Conservation (phyloP, 73 alveolate genomes). For the Tetrahymena thermophila region DNA sequence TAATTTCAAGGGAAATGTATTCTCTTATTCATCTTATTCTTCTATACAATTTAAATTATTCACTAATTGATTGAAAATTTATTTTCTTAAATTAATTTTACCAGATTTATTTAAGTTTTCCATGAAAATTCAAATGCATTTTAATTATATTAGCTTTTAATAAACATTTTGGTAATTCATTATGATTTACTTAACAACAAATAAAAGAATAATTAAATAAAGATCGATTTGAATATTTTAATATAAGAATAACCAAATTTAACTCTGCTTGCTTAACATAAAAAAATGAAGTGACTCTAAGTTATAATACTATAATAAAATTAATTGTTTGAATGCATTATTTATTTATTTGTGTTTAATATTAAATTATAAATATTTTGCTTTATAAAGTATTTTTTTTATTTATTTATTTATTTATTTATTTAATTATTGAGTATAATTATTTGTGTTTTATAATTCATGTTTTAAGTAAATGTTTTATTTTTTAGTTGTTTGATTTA, state of each 20-base stretch:
- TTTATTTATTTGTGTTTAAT: too few relatives aligned
- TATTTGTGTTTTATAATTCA: too few relatives aligned
- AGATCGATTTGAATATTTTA: neutral
- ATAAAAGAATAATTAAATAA: too few relatives aligned
- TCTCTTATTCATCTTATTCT: neutral
- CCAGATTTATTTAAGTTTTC: too few relatives aligned
- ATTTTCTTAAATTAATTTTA: neutral
- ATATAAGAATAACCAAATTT: neutral
- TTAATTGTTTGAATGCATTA: neutral
- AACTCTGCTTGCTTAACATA: neutral
- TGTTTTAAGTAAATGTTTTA: neutral
- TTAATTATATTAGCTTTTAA: too few relatives aligned
- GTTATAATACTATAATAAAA: neutral
- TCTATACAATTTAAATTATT: neutral
- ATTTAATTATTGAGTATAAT: neutral
- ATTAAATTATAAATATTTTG: neutral
- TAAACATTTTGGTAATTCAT: too few relatives aligned
- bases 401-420: too few relatives aligned
- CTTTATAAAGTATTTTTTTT: neutral
- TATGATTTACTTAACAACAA: too few relatives aligned
- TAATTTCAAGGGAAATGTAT: neutral
- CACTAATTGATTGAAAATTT: too few relatives aligned
- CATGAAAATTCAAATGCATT: too few relatives aligned
- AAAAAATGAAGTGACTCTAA: neutral
- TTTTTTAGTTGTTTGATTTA: neutral